These are phyloP conservation scores for Ascochyta clinopodiicola DNA, from an alignment of 2,329 filamentous ascomycete genomes.

Conservation along the genomic window DNA sequence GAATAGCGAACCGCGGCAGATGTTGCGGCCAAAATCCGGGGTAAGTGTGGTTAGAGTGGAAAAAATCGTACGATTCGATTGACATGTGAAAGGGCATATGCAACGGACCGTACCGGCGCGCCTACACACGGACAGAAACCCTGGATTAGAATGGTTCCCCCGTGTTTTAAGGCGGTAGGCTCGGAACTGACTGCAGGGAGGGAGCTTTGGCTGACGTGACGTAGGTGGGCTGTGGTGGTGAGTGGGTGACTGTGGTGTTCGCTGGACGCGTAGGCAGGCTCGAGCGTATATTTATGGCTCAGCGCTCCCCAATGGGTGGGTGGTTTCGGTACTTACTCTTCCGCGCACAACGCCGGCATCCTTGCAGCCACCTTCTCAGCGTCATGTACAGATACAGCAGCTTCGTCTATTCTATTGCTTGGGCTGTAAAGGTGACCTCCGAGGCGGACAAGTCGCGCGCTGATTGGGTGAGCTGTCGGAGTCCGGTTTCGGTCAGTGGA, in stretches of 20 bases:
- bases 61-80: constrained; percentile 40
- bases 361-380: constrained; percentile 1
- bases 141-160: constrained; percentile 13
- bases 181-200: not conserved
- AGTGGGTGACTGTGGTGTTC: constrained; percentile 3
- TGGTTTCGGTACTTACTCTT: not conserved
- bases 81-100: constrained; percentile 29
- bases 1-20: no score
- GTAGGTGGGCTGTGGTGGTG: constrained; percentile 7
- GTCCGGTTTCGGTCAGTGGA: constrained; percentile 9
- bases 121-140: constrained; percentile 5
- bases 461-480: constrained; percentile 14
- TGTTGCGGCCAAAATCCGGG: constrained; percentile 15
- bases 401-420: not conserved
- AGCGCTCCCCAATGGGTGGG: no score
- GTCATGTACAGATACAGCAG: constrained; percentile 7
- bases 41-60: constrained; percentile 6
- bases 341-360: not conserved
- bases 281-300: no score
- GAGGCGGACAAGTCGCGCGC: constrained; percentile 11
- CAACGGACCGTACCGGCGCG: constrained; percentile 26
- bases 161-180: constrained; percentile 12
- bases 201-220: not conserved
- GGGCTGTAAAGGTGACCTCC: not conserved
- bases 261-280: no score